A percentile compares a stretch with the other conserved stretches of the same genome.
Conservation (phyloP, 805 yeast species). For the Clavispora asparagi region DNA sequence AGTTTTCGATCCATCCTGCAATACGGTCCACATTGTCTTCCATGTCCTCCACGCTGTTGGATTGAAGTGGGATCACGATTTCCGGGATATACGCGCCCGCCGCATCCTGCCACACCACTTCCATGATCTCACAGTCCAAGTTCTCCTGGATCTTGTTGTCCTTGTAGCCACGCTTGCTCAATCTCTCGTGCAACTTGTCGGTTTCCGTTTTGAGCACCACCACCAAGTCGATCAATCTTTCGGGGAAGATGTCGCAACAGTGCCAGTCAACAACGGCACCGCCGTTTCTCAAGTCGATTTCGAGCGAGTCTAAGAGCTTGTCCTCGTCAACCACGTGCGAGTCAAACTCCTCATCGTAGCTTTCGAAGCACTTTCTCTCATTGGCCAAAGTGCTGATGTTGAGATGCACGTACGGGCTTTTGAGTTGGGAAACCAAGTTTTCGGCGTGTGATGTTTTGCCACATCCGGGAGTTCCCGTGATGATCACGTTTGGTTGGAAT, state of each 20-base stretch:
- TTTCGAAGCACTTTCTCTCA: slow-evolving; percentile 68
- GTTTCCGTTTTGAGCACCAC: slow-evolving; percentile 82
- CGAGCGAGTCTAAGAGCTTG: slow-evolving; percentile 72
- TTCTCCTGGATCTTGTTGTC: slow-evolving; percentile 84
- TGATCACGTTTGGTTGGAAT: slow-evolving; percentile 63
- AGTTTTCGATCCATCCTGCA: slow-evolving; percentile 64
- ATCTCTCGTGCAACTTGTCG: slow-evolving; percentile 64
- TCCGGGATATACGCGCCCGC: slow-evolving; percentile 72
- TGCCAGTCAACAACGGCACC: slow-evolving; percentile 96
- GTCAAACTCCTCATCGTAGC: slow-evolving; percentile 81
- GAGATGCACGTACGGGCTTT: slow-evolving; percentile 45
- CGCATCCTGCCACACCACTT: slow-evolving; percentile 83
- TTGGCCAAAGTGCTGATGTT: slow-evolving; percentile 80
- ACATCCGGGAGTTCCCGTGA: slow-evolving; percentile 95
- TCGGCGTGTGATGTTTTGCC: slow-evolving; percentile 80
- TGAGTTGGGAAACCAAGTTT: slow-evolving; percentile 45
- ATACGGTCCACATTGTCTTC: slow-evolving; percentile 80
- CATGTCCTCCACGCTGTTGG: slow-evolving; percentile 70
- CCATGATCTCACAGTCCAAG: slow-evolving; percentile 96
- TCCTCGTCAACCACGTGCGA: slow-evolving; percentile 92
- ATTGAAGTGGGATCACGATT: slow-evolving; percentile 73
- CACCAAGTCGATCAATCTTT: slow-evolving; percentile 84
- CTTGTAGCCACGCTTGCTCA: slow-evolving; percentile 70
- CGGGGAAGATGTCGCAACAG: slow-evolving; percentile 93
- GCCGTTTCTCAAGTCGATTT: slow-evolving; percentile 76